These are phyloP conservation scores for Metarhizium album DNA, from an alignment of 2,329 filamentous ascomycete genomes.

Conservation along the genomic window DNA sequence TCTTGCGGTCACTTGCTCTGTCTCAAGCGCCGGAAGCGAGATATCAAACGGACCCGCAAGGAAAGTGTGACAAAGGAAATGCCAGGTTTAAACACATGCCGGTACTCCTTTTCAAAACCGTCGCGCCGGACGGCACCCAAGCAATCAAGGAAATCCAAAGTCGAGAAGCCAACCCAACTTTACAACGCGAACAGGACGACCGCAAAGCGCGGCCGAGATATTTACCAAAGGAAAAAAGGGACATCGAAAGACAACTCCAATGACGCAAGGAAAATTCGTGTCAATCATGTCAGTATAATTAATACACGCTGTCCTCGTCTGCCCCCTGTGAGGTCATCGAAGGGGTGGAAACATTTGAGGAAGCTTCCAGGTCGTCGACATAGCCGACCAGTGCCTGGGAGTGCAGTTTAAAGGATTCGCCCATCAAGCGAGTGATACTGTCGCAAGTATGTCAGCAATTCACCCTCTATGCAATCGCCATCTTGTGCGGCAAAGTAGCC, in stretches of 20 bases:
- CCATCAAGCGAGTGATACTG: constrained; percentile 90
- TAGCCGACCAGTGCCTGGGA: constrained; percentile 91
- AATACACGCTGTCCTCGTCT: constrained; percentile 63
- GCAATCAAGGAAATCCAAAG: neutral
- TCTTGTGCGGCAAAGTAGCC: neutral
- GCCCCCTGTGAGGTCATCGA: constrained; percentile 63
- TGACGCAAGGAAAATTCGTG: constrained; percentile 25
- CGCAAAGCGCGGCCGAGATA: constrained; percentile 11
- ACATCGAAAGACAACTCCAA: neutral
- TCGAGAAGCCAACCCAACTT: neutral
- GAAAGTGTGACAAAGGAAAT: constrained; percentile 9
- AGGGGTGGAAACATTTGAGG: constrained; percentile 57
- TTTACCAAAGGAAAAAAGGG: neutral
- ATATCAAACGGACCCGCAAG: constrained; percentile 15
- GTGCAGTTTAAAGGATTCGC: constrained; percentile 94
- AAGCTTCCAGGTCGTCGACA: constrained; percentile 69
- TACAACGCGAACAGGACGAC: constrained; percentile 1
- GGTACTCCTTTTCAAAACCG: constrained; percentile 6
- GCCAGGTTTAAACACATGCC: constrained; percentile 19
- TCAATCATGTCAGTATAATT: constrained; percentile 38
- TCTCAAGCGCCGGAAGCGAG: constrained; percentile 25
- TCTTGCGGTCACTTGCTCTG: constrained; percentile 24
- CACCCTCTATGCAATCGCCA: neutral
- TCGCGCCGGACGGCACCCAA: constrained; percentile 9
- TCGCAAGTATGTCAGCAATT: neutral